Evolutionary conservation across 306 rosid genomes (phyloP), one percentile per base, ranked within the genome.

Genomic region (Gleditsia sinensis): DNA sequence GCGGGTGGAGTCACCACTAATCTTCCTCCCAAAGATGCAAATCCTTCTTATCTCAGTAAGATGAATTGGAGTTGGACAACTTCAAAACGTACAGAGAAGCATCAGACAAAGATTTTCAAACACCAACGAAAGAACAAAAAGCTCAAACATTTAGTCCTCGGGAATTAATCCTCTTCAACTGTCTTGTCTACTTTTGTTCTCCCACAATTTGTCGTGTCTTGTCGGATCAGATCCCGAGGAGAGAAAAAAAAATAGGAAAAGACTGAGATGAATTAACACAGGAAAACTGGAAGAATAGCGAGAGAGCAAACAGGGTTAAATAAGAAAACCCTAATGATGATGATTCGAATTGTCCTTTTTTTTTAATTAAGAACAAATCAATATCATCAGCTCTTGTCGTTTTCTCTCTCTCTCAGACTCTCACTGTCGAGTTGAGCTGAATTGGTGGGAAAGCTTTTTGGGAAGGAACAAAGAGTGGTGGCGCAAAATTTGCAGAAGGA

Each of bases 401-500:
- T n/a, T n/a, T 37, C 43, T 7, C 43, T 40, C 13, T 57, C 10
- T 56, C 16, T 56, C 1, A n/a, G n/a, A n/a, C 12, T 33, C 53
- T 85, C 84, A 33, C 55, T 82, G 48, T 86, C 78, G 60, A 54
- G 17, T 48, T 24, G 77, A 76, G 88, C 91, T 88, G 78, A 85
- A 88, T 90, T 90, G 83, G 80, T 75, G 93, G 88, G 67, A 60
- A 90, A 90, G 96, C 33, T 78, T 81, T 76, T 68, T 77, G 69
- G 71, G 85, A 82, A 83, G 83, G 75, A 84, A 28, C 37, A 16
- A 13, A 58, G 32, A 78, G 66, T 80, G 86, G 82, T 78, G 85
- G 83, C 81, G 67, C 64, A 76, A 76, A 75, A 80, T 68, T 78
- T 67, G 85, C 56, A 69, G 79, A 58, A 28, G 70, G 67, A 76